A percentile compares a stretch with the other conserved stretches of the same genome.
Evolutionary conservation across 495 filamentous ascomycete species (phyloP).

Genomic region (Aspergillus nidulans): DNA sequence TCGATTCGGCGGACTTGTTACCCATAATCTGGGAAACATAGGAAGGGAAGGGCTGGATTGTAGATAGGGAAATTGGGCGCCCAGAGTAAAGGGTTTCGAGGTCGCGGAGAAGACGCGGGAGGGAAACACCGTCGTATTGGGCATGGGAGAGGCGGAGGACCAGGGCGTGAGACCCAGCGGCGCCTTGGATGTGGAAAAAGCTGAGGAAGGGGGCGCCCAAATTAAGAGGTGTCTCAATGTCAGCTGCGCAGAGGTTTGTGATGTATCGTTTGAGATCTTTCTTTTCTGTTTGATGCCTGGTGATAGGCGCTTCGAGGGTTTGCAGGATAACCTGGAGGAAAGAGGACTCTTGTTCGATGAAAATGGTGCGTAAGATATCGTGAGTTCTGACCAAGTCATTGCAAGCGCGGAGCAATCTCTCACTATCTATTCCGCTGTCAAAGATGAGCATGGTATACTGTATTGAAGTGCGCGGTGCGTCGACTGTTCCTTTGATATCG

Average conservation of each 20-base stretch:
- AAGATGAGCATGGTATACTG: constrained; percentile 45
- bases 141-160: constrained; percentile 60
- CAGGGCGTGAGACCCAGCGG: constrained; percentile 38
- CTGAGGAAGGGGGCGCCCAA: constrained; percentile 55
- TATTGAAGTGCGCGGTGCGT: constrained; percentile 37
- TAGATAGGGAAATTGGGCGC: constrained; percentile 17
- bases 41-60: constrained; percentile 47
- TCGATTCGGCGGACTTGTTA: constrained; percentile 13
- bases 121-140: constrained; percentile 64
- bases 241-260: constrained; percentile 30
- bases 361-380: constrained; percentile 63
- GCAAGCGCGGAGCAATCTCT: constrained; percentile 30
- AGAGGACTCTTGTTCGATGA: constrained; percentile 43
- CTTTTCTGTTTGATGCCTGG: constrained; percentile 21
- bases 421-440: constrained; percentile 22
- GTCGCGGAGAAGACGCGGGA: constrained; percentile 52
- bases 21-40: constrained; percentile 39
- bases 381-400: constrained; percentile 45
- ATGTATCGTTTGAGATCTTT: constrained; percentile 41
- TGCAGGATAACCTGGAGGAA: constrained; percentile 54
- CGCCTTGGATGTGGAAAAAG: constrained; percentile 42
- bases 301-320: constrained; percentile 30
- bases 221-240: constrained; percentile 40
- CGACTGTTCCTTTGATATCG: constrained; percentile 48
- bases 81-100: constrained; percentile 42